Evolutionary conservation across 1,284 basidiomycete species (phyloP), one percentile per base, ranked within the genome.

Genomic region (Cutaneotrichosporon arboriforme): DNA sequence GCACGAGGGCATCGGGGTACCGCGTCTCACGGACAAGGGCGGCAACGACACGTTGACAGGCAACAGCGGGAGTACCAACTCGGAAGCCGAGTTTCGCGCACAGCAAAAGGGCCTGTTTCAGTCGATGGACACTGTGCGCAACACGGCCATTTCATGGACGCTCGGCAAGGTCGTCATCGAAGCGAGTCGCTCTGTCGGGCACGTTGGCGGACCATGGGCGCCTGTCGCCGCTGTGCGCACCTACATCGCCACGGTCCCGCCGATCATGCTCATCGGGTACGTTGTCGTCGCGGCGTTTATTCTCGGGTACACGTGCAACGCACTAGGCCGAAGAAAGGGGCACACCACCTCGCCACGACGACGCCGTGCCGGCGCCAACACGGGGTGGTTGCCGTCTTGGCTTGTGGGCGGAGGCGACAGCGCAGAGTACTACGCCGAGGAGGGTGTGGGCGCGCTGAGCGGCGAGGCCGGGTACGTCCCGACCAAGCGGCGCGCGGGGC

Each of bases 161-260:
- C 79, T 98, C 26, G 94, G 96, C 42, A 97, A 97, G 74, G 97
- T 97, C 84, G 91, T 98, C 0, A 80, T 97, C 35, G 94, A 97
- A 75, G 94, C 94, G 10, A 90, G 87, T 75, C 88, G 87, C 61
- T 88, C 67, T 9, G 68, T 76, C 10, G 58, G 59, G 21, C 9
- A 31, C 18, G 31, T 45, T 12, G 7, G 1, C 12, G 43, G 43
- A 5, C n/a, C 17, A 12, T 45, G 43, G 43, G 26, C 31, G 13
- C 43, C 43, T 9, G 10, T 45, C 43, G 18, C 31, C 1, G 43
- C 43, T 4, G 34, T 35, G 23, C 34, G 22, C 1, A 22, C 33
- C 9, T 33, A 41, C 49, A 38, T 39, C 31, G 12, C 23, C n/a
- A 23, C 18, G 9, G 38, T 47, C 37, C 37, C 37, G 2, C 13